Evolutionary conservation across 306 rosid genomes (phyloP), one percentile per base, ranked within the genome.

Genomic region (Begonia fuchsioides): DNA sequence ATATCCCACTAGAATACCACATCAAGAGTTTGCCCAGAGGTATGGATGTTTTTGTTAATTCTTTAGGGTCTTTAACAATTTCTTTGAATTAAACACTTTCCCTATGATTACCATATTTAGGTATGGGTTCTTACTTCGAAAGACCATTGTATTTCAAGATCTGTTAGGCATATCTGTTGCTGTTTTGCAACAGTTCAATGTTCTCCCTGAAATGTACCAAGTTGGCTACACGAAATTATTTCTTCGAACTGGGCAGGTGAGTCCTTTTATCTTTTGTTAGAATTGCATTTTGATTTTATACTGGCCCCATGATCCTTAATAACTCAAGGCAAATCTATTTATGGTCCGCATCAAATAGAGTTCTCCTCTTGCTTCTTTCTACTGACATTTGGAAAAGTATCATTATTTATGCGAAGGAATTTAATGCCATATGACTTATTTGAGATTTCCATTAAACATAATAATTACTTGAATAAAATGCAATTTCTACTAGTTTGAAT

Each of bases 21-120:
- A 85, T 77, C 93, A 82, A 59, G 93, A 85, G 48, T 92, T 92
- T 80, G 77, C 99, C 35, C 56, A 60, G 73, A 82, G 98, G 98
- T 75, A 70, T 12, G 35, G 45, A 63, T 53, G 51, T n/a, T 43
- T 17, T n/a, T n/a, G n/a, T n/a, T n/a, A n/a, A n/a, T n/a, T 15
- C 6, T 60, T 56, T 43, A 40, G 38, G 16, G 39, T 50, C 10
- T 58, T 10, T 15, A 17, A 49, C 32, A 39, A 56, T 38, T 19
- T 13, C n/a, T 1, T 18, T 17, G 11, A 19, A 12, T 1, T 14
- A 49, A 2, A 17, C 48, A 38, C 17, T 59, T 39, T 17, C 45
- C 47, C 10, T 47, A 47, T 59, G 50, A 62, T 39, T 43, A n/a
- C 16, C 46, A 32, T n/a, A n/a, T 62, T 40, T 56, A 92, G 99